Evolutionary conservation across 2,329 filamentous ascomycete genomes (phyloP).

Genomic region (Epichloe brachyelytri): DNA sequence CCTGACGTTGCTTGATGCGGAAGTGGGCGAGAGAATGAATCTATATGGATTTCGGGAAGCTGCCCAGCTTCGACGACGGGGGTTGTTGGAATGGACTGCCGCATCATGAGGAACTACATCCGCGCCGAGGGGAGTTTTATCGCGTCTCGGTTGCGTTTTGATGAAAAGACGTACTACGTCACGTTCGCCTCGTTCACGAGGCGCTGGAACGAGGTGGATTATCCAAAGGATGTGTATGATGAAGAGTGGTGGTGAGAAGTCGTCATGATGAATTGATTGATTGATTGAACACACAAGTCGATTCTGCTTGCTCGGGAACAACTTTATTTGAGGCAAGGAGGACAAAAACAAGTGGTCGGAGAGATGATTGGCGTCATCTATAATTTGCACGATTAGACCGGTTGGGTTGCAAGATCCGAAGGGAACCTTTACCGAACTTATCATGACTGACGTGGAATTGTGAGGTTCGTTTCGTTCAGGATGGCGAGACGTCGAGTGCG

Average conservation of each 20-base stretch:
- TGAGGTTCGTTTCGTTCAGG: too few species aligned
- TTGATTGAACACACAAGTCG: too few species aligned
- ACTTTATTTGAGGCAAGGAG: too few species aligned
- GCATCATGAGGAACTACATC: background rate
- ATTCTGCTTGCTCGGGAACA: too few species aligned
- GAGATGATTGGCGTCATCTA: too few species aligned
- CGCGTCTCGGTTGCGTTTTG: background rate
- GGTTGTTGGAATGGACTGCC: background rate
- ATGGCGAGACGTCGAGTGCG: background rate
- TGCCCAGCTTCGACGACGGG: background rate
- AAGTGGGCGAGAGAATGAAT: background rate
- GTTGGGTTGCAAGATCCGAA: too few species aligned
- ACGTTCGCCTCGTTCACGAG: background rate
- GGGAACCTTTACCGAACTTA: too few species aligned
- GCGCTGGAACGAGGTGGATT: background rate
- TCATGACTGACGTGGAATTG: background rate
- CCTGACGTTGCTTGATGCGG: too few species aligned
- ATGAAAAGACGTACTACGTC: background rate
- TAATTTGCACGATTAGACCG: too few species aligned
- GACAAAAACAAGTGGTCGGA: too few species aligned
- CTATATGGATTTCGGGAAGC: background rate
- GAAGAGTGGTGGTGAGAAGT: background rate
- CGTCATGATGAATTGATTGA: background rate
- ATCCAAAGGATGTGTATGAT: background rate
- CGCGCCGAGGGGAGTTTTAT: too few species aligned